Evolutionary conservation across 352 stramenopile species (phyloP).

Genomic region (Aphanomyces cochlioides): DNA sequence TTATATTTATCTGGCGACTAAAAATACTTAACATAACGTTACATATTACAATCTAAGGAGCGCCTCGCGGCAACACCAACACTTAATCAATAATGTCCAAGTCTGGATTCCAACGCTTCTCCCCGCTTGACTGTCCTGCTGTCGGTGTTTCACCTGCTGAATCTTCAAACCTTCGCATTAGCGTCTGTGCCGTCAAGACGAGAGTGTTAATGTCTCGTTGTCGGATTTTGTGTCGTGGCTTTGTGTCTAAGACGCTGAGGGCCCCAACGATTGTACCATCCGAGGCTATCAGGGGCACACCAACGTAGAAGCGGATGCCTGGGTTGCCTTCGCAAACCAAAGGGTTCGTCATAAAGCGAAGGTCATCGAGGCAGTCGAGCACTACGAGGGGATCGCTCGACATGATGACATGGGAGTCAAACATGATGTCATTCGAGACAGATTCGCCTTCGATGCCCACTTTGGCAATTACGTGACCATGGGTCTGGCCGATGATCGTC

Average conservation of each 20-base stretch:
- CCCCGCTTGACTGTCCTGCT: too few species aligned
- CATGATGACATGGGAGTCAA: constrained; percentile 77
- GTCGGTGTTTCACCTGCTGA: too few species aligned
- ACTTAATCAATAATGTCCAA: too few species aligned
- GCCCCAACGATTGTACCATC: constrained; percentile 71
- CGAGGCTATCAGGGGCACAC: constrained; percentile 60
- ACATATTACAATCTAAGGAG: too few species aligned
- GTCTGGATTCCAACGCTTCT: too few species aligned
- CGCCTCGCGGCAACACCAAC: too few species aligned
- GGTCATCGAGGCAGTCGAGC: constrained; percentile 64
- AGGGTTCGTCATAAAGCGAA: constrained; percentile 74
- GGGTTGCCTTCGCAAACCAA: constrained; percentile 49
- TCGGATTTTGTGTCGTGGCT: too few species aligned
- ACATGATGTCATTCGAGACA: constrained; percentile 63
- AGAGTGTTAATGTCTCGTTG: too few species aligned
- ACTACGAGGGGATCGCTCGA: constrained; percentile 60
- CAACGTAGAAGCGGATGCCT: constrained; percentile 78
- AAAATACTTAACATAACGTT: too few species aligned
- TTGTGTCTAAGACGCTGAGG: constrained; percentile 47
- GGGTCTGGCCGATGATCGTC: constrained; percentile 61
- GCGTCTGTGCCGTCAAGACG: too few species aligned
- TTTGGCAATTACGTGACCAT: constrained; percentile 69
- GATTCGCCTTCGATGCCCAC: constrained; percentile 71
- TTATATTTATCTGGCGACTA: too few species aligned
- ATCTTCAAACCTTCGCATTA: too few species aligned